A percentile compares a stretch with the other conserved stretches of the same genome.
Evolutionary conservation across 1,139 yeast genomes (phyloP).

Genomic region (Taiozyma sp.): DNA sequence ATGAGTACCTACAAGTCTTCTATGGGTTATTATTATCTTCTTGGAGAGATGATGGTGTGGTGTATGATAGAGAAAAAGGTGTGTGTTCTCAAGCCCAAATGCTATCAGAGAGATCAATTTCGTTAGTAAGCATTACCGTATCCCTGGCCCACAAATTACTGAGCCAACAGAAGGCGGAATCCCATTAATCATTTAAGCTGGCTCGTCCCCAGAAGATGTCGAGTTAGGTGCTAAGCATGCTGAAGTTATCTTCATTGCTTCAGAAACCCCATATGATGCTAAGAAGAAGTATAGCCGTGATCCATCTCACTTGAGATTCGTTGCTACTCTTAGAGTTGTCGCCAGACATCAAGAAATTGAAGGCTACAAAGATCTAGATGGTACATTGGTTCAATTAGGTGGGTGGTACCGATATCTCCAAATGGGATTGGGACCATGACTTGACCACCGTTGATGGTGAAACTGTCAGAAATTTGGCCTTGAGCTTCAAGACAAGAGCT

Average conservation of each 20-base stretch:
- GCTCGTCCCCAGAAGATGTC: constrained; percentile 40
- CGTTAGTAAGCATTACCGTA: constrained; percentile 34
- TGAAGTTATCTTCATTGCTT: constrained; percentile 34
- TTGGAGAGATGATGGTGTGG: constrained; percentile 42
- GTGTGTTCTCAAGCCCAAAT: constrained; percentile 33
- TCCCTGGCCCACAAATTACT: constrained; percentile 39
- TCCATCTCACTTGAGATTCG: constrained; percentile 30
- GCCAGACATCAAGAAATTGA: constrained; percentile 29
- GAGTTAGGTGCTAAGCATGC: constrained; percentile 42
- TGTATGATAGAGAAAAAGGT: constrained; percentile 28
- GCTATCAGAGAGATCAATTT: constrained; percentile 35
- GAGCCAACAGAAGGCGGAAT: constrained; percentile 41
- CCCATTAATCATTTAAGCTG: constrained; percentile 44
- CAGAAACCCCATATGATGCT: constrained; percentile 16
- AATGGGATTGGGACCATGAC: constrained; percentile 27
- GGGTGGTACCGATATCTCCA: constrained; percentile 30
- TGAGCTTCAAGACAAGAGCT: too few species aligned
- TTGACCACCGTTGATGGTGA: constrained; percentile 2
- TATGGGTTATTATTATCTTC: constrained; percentile 36
- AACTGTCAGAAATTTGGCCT: too few species aligned
- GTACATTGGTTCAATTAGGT: constrained; percentile 36
- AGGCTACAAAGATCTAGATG: constrained; percentile 34
- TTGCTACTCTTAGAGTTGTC: constrained; percentile 29
- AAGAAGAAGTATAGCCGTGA: constrained; percentile 31
- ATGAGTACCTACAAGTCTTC: constrained; percentile 36